phyloP scores from a whole-genome alignment of 768 basidiomycete species.

The Dioszegia hungarica region DNA sequence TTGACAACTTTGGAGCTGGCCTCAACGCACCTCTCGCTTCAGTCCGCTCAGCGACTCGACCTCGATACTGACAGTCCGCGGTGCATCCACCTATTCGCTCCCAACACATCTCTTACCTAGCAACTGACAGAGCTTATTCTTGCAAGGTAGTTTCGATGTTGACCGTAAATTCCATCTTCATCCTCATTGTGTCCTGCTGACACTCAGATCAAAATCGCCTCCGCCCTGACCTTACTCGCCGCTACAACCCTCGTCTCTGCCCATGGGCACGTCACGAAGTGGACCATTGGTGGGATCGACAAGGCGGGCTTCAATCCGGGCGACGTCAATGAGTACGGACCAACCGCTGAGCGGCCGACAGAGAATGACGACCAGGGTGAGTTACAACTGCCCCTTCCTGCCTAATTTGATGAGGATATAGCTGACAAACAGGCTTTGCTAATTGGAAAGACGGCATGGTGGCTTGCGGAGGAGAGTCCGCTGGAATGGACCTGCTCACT shows the following conservation, averaged over 20 bases:
- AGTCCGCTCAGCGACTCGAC: too few relatives aligned
- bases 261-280: neutral
- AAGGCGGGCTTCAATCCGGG: constrained; percentile 1
- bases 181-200: too few relatives aligned
- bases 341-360: constrained; percentile 2
- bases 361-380: neutral
- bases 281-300: neutral
- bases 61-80: too few relatives aligned
- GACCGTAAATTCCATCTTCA: neutral
- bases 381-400: neutral
- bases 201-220: neutral
- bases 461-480: neutral
- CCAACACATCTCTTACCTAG: too few relatives aligned
- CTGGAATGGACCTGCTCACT: neutral
- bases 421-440: neutral
- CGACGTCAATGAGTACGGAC: neutral
- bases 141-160: neutral
- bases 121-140: too few relatives aligned
- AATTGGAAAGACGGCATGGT: neutral
- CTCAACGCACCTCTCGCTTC: too few relatives aligned
- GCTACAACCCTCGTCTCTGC: neutral
- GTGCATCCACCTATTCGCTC: too few relatives aligned
- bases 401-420: neutral
- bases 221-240: neutral
- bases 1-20: too few relatives aligned